Conservation (phyloP, 2,329 filamentous ascomycete species). For the Aureobasidium sp. region DNA sequence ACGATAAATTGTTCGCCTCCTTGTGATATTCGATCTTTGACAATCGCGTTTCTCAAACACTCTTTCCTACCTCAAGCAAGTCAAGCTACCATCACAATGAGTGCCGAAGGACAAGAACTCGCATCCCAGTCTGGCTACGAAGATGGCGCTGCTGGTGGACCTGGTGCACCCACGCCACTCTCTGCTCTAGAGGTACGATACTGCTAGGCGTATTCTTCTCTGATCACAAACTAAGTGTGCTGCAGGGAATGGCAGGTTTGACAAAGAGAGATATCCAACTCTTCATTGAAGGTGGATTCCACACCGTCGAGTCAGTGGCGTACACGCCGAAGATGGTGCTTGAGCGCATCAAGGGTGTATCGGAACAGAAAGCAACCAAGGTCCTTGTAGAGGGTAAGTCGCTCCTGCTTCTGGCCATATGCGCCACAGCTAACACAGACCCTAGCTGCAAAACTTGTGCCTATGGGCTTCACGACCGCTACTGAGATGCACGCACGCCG, state of each 20-base stretch:
- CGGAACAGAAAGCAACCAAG: constrained; percentile 90
- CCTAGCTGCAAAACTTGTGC: constrained; percentile 84
- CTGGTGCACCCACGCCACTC: constrained; percentile 89
- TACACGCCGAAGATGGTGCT: constrained; percentile 76
- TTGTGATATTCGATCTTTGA: background rate
- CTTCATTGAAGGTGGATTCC: constrained; percentile 82
- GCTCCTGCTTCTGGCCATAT: background rate
- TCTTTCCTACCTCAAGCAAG: background rate
- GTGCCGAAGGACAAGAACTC: constrained; percentile 42
- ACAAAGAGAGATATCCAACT: constrained; percentile 95
- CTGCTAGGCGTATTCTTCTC: constrained; percentile 11
- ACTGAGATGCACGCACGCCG: constrained; percentile 98
- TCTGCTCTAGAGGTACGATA: constrained; percentile 68
- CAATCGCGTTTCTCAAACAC: background rate
- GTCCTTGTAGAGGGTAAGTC: constrained; percentile 76
- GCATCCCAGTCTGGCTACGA: constrained; percentile 66
- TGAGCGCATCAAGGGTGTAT: constrained; percentile 96
- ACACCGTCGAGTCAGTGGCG: constrained; percentile 91
- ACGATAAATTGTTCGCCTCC: constrained; percentile 2
- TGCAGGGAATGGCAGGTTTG: constrained; percentile 73
- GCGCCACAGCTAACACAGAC: constrained; percentile 10
- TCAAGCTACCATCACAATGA: constrained; percentile 28
- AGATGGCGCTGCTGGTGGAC: constrained; percentile 65
- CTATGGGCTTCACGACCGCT: constrained; percentile 97
- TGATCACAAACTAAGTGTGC: constrained; percentile 8